Conservation (phyloP, 257 asterid genomes). For the Osmanthus fragrans region DNA sequence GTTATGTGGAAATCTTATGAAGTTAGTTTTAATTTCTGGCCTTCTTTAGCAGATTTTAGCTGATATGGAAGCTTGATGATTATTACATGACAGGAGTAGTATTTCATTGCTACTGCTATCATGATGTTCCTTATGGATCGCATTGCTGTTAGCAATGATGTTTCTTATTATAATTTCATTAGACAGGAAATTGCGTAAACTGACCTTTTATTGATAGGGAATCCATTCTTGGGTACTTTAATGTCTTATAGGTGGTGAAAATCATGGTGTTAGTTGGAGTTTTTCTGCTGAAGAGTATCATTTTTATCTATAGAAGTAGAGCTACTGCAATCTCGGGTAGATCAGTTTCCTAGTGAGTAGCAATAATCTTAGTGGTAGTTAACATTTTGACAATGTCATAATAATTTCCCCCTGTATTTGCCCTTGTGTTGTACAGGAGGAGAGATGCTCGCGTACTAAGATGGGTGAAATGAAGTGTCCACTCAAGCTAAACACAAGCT, state of each 20-base stretch:
- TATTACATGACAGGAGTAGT: not conserved
- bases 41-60: conserved; percentile 15
- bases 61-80: not conserved
- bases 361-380: conserved; percentile 56
- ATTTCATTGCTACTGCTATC: not conserved
- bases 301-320: conserved; percentile 22
- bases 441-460: conserved; percentile 51
- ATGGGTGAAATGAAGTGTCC: conserved; percentile 41
- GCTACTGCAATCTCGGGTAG: conserved; percentile 40
- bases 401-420: conserved; percentile 68
- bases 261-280: not conserved
- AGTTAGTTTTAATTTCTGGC: conserved; percentile 7
- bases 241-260: conserved; percentile 10
- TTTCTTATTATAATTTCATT: not conserved
- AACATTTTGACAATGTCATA: conserved; percentile 61
- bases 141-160: not conserved
- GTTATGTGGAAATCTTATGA: conserved; percentile 30
- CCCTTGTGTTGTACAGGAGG: conserved; percentile 83
- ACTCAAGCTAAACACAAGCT: conserved; percentile 33
- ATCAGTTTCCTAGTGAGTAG: conserved; percentile 48
- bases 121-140: not conserved
- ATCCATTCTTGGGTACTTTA: not conserved
- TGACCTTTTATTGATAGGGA: not conserved
- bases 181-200: not conserved
- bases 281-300: not conserved